phyloP scores from a whole-genome alignment of 2,329 filamentous ascomycete genomes.

The Pezicula rhizophila region DNA sequence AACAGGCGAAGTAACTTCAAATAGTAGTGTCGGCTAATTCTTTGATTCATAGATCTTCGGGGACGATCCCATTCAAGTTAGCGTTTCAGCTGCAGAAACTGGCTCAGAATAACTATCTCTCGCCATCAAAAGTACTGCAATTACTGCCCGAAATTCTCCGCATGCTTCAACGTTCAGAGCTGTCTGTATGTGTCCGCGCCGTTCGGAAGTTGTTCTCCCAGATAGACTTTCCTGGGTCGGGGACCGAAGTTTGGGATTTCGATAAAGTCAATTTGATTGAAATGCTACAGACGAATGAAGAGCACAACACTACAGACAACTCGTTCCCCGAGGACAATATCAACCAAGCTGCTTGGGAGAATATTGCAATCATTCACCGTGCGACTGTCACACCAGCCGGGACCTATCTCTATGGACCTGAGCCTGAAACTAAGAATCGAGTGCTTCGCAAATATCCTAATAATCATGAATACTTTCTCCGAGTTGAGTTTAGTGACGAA shows the following conservation, averaged over 20 bases:
- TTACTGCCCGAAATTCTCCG: slow-evolving; percentile 37
- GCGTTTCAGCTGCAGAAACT: slow-evolving; percentile 60
- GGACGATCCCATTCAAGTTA: slow-evolving; percentile 42
- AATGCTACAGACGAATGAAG: slow-evolving; percentile 35
- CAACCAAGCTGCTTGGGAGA: slow-evolving; percentile 6
- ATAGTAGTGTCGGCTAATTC: background rate
- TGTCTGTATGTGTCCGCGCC: slow-evolving; percentile 44
- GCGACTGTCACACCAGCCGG: slow-evolving; percentile 51
- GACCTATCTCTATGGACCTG: slow-evolving; percentile 52
- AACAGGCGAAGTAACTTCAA: background rate
- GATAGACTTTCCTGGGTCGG: slow-evolving; percentile 49
- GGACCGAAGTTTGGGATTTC: slow-evolving; percentile 38
- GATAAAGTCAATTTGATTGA: slow-evolving; percentile 34
- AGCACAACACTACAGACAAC: slow-evolving; percentile 25
- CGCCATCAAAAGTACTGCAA: slow-evolving; percentile 43
- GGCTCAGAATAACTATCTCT: slow-evolving; percentile 55
- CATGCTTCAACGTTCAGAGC: slow-evolving; percentile 19
- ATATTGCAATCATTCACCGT: slow-evolving; percentile 20
- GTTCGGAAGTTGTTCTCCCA: slow-evolving; percentile 45
- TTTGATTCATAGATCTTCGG: slow-evolving; percentile 9
- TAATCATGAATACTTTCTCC: slow-evolving; percentile 57
- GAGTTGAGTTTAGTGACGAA: slow-evolving; percentile 71
- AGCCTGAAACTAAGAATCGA: slow-evolving; percentile 62
- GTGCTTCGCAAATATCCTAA: slow-evolving; percentile 60
- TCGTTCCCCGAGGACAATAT: background rate